Conservation (phyloP, 2,329 filamentous ascomycete genomes). For the Nemania serpens region DNA sequence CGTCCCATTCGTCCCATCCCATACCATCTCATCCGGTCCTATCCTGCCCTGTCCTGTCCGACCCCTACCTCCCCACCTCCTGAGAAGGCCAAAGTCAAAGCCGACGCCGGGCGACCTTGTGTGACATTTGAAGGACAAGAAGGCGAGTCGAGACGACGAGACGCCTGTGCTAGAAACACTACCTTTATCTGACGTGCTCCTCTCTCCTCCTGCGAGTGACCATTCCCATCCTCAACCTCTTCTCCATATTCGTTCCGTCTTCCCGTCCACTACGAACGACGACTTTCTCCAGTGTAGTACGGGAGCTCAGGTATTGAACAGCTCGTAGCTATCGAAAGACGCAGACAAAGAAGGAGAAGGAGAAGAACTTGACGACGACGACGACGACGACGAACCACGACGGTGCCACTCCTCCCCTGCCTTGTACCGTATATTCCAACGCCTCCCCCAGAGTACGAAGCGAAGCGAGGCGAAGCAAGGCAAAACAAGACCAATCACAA, state of each 20-base stretch:
- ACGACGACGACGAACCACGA: background rate
- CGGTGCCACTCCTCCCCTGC: background rate
- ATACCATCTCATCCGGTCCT: too few relatives aligned
- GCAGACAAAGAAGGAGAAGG: background rate
- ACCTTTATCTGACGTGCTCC: background rate
- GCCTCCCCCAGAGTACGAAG: background rate
- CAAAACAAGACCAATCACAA: conserved; percentile 13
- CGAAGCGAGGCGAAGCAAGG: background rate
- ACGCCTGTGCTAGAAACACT: background rate
- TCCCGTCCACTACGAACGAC: background rate
- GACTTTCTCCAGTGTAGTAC: background rate
- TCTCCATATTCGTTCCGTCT: background rate
- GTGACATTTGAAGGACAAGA: background rate
- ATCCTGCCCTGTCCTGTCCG: too few relatives aligned
- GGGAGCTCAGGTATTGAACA: background rate
- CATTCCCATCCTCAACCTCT: background rate
- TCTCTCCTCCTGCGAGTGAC: background rate
- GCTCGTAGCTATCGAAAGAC: background rate
- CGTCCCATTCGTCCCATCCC: background rate
- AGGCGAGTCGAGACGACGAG: background rate
- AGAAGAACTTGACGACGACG: background rate
- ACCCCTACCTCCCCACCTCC: background rate
- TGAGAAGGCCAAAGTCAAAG: background rate
- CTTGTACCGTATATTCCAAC: background rate
- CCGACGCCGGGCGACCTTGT: conserved; percentile 11